phyloP scores from a whole-genome alignment of 2,329 filamentous ascomycete species.

The Aphanocladium album region DNA sequence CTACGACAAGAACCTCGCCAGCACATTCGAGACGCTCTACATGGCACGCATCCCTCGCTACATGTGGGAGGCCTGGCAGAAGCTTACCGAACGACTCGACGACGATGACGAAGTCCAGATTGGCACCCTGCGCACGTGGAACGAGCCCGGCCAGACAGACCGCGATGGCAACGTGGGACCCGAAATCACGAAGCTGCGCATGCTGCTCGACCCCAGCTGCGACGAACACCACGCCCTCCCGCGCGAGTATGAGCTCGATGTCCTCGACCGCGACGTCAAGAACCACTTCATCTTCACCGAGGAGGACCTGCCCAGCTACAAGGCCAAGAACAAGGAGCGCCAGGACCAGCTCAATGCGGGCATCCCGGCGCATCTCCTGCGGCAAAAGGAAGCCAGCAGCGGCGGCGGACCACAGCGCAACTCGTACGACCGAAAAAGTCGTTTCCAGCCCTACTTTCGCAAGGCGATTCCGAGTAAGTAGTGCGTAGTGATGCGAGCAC shows the following conservation, averaged over 20 bases:
- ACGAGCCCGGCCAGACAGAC: constrained; percentile 47
- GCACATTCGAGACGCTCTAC: constrained; percentile 51
- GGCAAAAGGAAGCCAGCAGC: constrained; percentile 28
- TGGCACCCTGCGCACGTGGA: constrained; percentile 64
- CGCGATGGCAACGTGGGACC: constrained; percentile 30
- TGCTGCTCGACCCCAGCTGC: constrained; percentile 63
- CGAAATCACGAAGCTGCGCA: constrained; percentile 40
- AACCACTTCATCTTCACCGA: constrained; percentile 94
- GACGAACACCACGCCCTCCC: constrained; percentile 70
- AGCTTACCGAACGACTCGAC: constrained; percentile 52
- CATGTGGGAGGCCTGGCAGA: constrained; percentile 73
- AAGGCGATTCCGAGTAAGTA: constrained; percentile 70
- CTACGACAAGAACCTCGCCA: constrained; percentile 39
- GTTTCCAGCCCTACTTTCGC: constrained; percentile 57
- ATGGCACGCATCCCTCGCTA: constrained; percentile 74
- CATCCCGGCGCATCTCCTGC: constrained; percentile 53
- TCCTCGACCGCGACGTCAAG: constrained; percentile 57
- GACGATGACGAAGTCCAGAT: constrained; percentile 79
- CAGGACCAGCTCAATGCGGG: constrained; percentile 53
- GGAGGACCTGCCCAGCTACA: constrained; percentile 68
- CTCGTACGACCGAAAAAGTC: constrained; percentile 39
- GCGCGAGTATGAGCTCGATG: constrained; percentile 79
- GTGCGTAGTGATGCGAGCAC: neutral
- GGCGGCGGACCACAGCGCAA: constrained; percentile 37
- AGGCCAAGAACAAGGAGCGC: constrained; percentile 45